phyloP scores from a whole-genome alignment of 1,139 yeast species.

The Lodderomyces jiufengensis region DNA sequence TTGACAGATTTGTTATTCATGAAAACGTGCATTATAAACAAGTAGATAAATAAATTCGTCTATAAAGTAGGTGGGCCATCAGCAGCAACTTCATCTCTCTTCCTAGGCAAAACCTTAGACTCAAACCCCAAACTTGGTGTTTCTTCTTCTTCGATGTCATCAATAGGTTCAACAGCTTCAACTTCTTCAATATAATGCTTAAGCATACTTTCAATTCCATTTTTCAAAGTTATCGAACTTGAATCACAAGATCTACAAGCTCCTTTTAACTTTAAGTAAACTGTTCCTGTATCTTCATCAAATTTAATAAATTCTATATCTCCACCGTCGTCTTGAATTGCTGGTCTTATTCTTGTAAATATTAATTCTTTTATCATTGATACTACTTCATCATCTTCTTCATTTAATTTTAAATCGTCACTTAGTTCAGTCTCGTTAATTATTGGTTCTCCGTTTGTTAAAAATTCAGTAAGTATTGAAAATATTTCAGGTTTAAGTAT shows the following conservation, averaged over 20 bases:
- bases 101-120: conserved; percentile 32
- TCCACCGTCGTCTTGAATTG: conserved; percentile 85
- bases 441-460: conserved; percentile 71
- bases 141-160: conserved; percentile 20
- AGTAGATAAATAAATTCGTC: conserved; percentile 8
- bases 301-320: conserved; percentile 72
- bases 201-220: conserved; percentile 80
- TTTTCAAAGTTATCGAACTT: conserved; percentile 69
- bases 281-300: conserved; percentile 61
- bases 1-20: too few relatives aligned
- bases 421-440: conserved; percentile 23
- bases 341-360: conserved; percentile 93
- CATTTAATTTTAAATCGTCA: conserved; percentile 40
- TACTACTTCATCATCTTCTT: conserved; percentile 75
- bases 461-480: conserved; percentile 75
- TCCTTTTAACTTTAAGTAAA: conserved; percentile 63
- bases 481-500: conserved; percentile 85
- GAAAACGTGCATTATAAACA: neutral
- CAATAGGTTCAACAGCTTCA: conserved; percentile 59
- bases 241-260: conserved; percentile 81
- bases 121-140: conserved; percentile 17
- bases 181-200: conserved; percentile 81
- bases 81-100: conserved; percentile 19
- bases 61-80: conserved; percentile 44
- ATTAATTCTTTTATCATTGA: conserved; percentile 90